Conservation (phyloP, 192 early-diverging fungal species). For the Podila horticola region DNA sequence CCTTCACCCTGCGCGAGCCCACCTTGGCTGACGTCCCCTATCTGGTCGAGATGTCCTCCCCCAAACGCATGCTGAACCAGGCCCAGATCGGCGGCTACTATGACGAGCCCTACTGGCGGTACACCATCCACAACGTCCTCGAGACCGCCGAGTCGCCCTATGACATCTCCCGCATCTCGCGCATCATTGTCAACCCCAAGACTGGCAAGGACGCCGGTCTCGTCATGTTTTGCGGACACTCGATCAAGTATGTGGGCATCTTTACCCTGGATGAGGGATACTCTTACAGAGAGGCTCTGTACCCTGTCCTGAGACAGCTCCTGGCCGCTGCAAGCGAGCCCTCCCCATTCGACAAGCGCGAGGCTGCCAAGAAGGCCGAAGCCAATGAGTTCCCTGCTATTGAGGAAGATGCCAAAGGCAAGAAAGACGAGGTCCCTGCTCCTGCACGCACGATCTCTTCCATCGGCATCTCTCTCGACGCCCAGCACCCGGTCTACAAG, state of each 20-base stretch:
- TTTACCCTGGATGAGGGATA: slow-evolving; percentile 11
- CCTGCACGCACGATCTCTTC: not conserved
- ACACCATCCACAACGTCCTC: slow-evolving; percentile 18
- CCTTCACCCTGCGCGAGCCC: slow-evolving; percentile 19
- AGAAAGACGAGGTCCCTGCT: not conserved
- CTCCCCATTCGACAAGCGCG: not conserved
- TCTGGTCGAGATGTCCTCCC: slow-evolving; percentile 7
- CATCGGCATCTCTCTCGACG: not conserved
- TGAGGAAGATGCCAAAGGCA: slow-evolving; percentile 5
- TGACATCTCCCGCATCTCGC: not conserved
- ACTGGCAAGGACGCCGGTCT: slow-evolving; percentile 26
- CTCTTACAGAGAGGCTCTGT: slow-evolving; percentile 2
- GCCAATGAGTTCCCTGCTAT: not conserved
- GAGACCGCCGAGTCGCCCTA: not conserved
- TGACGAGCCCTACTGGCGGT: slow-evolving; percentile 25
- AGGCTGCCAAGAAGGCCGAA: slow-evolving; percentile 9
- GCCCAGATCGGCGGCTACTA: slow-evolving; percentile 12
- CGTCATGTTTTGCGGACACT: not conserved
- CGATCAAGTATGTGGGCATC: slow-evolving; percentile 14
- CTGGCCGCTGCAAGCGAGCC: not conserved
- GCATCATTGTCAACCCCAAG: slow-evolving; percentile 20
- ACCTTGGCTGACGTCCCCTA: slow-evolving; percentile 26
- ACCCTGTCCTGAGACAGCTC: slow-evolving; percentile 27
- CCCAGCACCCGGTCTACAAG: not conserved
- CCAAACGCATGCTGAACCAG: slow-evolving; percentile 5